phyloP scores from a whole-genome alignment of 495 filamentous ascomycete genomes.

The Neurospora terricola region DNA sequence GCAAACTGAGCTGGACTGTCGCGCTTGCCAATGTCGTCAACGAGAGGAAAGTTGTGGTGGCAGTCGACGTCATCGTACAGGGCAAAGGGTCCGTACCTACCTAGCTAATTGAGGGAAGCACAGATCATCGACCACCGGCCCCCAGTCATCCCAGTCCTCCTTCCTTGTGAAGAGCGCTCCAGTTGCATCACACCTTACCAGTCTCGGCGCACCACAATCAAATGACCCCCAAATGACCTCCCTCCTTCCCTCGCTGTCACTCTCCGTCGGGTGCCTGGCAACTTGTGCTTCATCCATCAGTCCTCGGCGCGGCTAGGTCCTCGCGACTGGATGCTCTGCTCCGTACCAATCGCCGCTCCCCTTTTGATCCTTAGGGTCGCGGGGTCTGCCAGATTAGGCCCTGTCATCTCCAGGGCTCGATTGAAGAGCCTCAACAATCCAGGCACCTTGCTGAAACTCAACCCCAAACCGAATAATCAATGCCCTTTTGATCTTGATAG shows the following conservation, averaged over 20 bases:
- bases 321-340: background rate
- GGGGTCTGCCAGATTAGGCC: background rate
- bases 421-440: background rate
- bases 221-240: background rate
- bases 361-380: background rate
- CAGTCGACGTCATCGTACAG: background rate
- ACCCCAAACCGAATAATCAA: background rate
- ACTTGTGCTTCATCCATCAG: background rate
- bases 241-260: background rate
- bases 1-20: background rate
- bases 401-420: background rate
- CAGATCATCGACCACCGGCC: background rate
- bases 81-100: background rate
- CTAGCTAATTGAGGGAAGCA: background rate
- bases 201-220: background rate
- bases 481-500: background rate
- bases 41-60: background rate
- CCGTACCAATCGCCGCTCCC: background rate
- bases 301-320: background rate
- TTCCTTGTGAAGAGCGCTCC: background rate
- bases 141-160: background rate
- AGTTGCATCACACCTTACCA: background rate
- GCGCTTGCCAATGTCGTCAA: background rate
- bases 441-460: background rate
- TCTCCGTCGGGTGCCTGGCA: background rate